These are phyloP conservation scores for Areca catechu DNA, from an alignment of 176 grass and related monocot species.

Conservation along the genomic window DNA sequence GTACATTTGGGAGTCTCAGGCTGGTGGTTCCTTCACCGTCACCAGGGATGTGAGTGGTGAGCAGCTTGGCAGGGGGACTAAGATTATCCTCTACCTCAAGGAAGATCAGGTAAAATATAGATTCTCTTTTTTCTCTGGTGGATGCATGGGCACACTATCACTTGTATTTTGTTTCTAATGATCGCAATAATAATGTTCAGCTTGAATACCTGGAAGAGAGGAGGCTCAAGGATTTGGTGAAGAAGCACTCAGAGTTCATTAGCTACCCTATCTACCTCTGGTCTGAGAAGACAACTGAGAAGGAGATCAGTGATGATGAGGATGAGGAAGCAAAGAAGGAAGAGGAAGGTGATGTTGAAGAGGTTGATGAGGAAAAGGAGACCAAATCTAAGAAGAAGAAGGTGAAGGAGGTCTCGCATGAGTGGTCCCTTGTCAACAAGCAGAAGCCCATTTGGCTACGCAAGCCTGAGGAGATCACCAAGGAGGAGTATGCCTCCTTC, in stretches of 20 bases:
- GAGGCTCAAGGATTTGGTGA: conserved; percentile 31
- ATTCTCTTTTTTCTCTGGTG: too few species aligned
- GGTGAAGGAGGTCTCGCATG: conserved; percentile 33
- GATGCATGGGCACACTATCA: too few species aligned
- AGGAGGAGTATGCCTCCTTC: conserved; percentile 36
- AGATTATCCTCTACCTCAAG: conserved; percentile 34
- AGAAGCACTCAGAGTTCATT: conserved; percentile 39
- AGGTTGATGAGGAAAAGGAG: conserved; percentile 36
- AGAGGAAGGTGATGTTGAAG: conserved; percentile 39
- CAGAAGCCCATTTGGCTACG: conserved; percentile 46
- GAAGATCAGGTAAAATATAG: conserved; percentile 25
- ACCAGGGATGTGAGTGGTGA: conserved; percentile 19
- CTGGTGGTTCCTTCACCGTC: conserved; percentile 33
- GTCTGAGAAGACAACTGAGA: conserved; percentile 38
- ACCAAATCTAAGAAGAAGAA: conserved; percentile 36
- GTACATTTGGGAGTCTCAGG: conserved; percentile 33
- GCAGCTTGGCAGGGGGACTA: conserved; percentile 27
- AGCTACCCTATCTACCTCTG: conserved; percentile 31
- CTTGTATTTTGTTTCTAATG: too few species aligned
- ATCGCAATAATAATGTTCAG: not conserved
- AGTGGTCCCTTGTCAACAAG: conserved; percentile 39
- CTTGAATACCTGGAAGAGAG: conserved; percentile 31
- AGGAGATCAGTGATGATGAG: conserved; percentile 30
- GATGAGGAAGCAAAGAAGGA: conserved; percentile 35
- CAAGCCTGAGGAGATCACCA: conserved; percentile 39